Base-by-base conservation (phyloP, 139 green algal species). In the Chloropicon primus region DNA sequence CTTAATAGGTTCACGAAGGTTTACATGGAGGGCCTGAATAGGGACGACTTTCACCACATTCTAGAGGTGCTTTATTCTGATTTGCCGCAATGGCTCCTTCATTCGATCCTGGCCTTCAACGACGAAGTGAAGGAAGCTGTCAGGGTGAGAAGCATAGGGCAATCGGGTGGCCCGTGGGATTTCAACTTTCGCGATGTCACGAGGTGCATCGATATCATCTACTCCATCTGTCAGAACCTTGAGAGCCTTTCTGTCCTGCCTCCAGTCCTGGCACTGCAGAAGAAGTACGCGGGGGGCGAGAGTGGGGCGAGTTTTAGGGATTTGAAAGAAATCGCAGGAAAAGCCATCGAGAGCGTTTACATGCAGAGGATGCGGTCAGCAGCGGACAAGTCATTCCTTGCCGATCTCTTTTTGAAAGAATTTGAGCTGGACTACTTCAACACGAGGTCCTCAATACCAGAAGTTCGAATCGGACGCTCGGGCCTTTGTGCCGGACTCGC, bases 181-280 rank as follows among this genome's bases (percentile, higher is more conserved):
- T 99, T 99, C 88, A 99, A 99, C 82, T 85, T 99, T 78, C 88
- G 96, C 0, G 96, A 99, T 80, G 82, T 99, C 72, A 85, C 98
- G 80, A 86, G 96, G 25, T 99, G 95, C 41, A 62, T 62, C 41
- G 41, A 62, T 17, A 62, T 62, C 41, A 62, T 62, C 41, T 62
- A n/a, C 17, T 5, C 41, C 17, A 62, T 62, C 41, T 62, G 41
- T 17, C 5, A 62, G 5, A 62, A 62, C 17, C 41, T 17, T n/a
- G 41, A 62, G 41, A 62, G 41, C 41, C 41, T 62, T 17, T 62
- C 41, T 17, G 17, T 17, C 5, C 5, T 62, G 17, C 41, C 17
- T 17, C 41, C 41, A 62, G 5, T 17, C 17, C 41, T 62, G 5
- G 41, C 41, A n/a, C 41, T 62, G 41, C 41, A 62, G 17, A 62